phyloP scores from a whole-genome alignment of 352 stramenopile genomes.

The Phytophthora citricola region DNA sequence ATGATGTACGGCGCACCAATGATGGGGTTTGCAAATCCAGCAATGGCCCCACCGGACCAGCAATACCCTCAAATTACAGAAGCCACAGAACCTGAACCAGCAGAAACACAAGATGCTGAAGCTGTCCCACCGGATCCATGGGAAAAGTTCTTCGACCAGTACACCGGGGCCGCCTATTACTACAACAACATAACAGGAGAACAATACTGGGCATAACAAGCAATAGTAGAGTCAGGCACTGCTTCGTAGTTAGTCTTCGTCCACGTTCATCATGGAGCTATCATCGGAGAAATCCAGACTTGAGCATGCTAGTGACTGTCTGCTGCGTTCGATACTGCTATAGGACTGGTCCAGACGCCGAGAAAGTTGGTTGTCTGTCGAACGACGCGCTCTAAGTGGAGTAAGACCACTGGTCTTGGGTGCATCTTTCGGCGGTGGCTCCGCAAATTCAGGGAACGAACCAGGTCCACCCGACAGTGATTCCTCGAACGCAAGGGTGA shows the following conservation, averaged over 20 bases:
- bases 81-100: not conserved
- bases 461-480: constrained; percentile 55
- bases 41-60: constrained; percentile 28
- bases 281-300: constrained; percentile 82
- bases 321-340: constrained; percentile 76
- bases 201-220: constrained; percentile 77
- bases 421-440: constrained; percentile 28
- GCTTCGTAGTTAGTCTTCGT: constrained; percentile 43
- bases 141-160: constrained; percentile 90
- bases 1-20: constrained; percentile 56
- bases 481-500: constrained; percentile 82
- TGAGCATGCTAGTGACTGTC: constrained; percentile 57
- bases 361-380: constrained; percentile 13
- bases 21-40: constrained; percentile 42
- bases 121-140: constrained; percentile 68
- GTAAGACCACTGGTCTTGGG: constrained; percentile 52
- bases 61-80: constrained; percentile 22
- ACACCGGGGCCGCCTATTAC: constrained; percentile 85
- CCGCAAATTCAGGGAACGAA: constrained; percentile 45
- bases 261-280: constrained; percentile 81
- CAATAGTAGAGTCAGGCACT: not conserved
- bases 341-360: constrained; percentile 64
- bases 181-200: constrained; percentile 91
- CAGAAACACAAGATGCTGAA: constrained; percentile 11
- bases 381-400: constrained; percentile 33